Evolutionary conservation across 2,329 filamentous ascomycete genomes (phyloP), one percentile per base, ranked within the genome.

Genomic region (Clarireedia paspali): DNA sequence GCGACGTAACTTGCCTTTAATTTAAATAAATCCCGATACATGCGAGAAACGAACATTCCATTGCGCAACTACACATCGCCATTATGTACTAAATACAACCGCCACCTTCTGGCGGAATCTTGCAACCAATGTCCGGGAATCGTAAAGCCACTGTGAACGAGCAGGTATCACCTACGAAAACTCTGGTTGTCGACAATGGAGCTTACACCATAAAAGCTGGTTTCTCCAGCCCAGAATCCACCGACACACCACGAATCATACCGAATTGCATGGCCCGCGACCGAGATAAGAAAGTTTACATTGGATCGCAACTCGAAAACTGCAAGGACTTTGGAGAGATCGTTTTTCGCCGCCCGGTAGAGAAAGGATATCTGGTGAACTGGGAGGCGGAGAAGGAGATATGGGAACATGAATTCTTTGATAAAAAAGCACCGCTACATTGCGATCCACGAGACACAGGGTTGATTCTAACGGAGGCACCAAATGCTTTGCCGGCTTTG

Each of bases 371-470:
- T 68, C 78, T 97, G 50, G 91, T 97, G 59, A 96, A 92, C 68
- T 99, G 94, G 94, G 94, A 99, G 71, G 86, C 88, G 0, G 83
- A 99, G 74, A 92, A 89, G 72, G 91, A 94, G 67, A 89, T 99
- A 51, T 99, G 94, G 94, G 91, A 96, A 66, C 83, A 86, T 63
- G 85, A 91, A 58, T 88, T 97, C 67, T 85, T 95, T 64, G 84
- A 87, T 62, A 75, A 80, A 57, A 82, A 82, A 62, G 83, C 83
- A n/a, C 76, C 78, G 27, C 73, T 84, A 63, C 80, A 77, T 64
- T 90, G 87, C 70, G 85, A 95, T 63, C 89, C 92, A 0, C 75
- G 79, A 53, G 85, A 92, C 55, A 94, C 90, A n/a, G 86, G 90
- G 48, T 73, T 99, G 56, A 74, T 99, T 4, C 78, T 97, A 50